A percentile compares a stretch with the other conserved stretches of the same genome.
Conservation (phyloP, 2,329 filamentous ascomycete genomes). For the Seiridium cupressi region DNA sequence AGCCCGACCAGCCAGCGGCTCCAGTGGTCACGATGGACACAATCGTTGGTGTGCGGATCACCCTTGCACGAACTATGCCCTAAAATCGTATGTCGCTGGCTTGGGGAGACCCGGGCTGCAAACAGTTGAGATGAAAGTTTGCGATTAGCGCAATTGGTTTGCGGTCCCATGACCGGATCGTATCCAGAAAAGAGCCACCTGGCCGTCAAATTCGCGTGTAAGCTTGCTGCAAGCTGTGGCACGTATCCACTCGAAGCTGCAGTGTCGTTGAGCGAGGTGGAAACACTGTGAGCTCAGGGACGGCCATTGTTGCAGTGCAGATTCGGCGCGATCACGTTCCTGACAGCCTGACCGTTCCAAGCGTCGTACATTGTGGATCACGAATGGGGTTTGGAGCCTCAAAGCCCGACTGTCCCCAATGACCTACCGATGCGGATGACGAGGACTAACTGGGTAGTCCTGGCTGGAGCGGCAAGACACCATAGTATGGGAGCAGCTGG, state of each 20-base stretch:
- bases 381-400: conserved; percentile 5
- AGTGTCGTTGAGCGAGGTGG: not conserved
- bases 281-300: not conserved
- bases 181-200: conserved; percentile 10
- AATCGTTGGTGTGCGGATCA: not conserved
- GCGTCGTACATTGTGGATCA: not conserved
- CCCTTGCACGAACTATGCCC: not conserved
- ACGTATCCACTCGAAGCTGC: conserved; percentile 7
- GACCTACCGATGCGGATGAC: too few relatives aligned
- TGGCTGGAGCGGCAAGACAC: too few relatives aligned
- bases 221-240: conserved; percentile 6
- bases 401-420: not conserved
- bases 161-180: conserved; percentile 8
- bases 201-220: conserved; percentile 4
- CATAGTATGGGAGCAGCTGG: too few relatives aligned
- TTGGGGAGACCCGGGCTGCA: not conserved
- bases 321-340: conserved; percentile 6
- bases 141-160: conserved; percentile 3
- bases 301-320: not conserved
- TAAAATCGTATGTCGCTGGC: not conserved
- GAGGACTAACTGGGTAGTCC: too few relatives aligned
- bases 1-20: not conserved
- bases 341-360: not conserved
- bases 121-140: not conserved
- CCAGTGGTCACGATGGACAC: not conserved